Percentiles rank a stretch among this genome's conserved stretches.
These are phyloP conservation scores for Venturia pyrina DNA, from an alignment of 2,329 filamentous ascomycete genomes.

Conservation along the genomic window DNA sequence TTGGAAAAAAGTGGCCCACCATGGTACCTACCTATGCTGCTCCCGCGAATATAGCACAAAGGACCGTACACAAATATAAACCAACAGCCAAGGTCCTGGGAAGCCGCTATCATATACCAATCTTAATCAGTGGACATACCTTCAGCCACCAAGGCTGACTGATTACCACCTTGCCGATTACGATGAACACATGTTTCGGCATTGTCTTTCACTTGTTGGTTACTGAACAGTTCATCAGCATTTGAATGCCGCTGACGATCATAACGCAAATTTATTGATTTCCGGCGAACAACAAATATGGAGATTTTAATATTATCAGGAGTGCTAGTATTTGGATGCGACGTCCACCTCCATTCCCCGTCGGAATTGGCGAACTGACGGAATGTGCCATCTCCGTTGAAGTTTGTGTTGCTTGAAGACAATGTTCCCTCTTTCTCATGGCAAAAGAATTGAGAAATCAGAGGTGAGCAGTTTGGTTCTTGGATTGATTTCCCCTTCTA, in stretches of 20 bases:
- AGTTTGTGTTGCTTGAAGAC: too few relatives aligned
- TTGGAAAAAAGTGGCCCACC: constrained; percentile 1
- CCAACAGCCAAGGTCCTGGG: background rate
- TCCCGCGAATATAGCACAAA: background rate
- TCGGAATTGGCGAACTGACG: background rate
- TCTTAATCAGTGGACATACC: background rate
- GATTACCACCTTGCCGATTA: background rate
- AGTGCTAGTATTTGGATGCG: background rate
- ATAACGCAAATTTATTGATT: too few relatives aligned
- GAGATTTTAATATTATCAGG: background rate
- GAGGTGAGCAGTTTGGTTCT: too few relatives aligned
- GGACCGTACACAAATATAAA: background rate
- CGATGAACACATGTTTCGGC: background rate
- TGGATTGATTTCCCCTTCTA: too few relatives aligned
- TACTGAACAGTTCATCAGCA: background rate
- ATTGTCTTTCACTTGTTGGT: background rate
- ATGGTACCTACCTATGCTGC: background rate
- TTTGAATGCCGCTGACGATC: background rate
- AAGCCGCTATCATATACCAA: background rate
- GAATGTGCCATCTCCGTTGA: background rate
- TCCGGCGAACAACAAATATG: too few relatives aligned
- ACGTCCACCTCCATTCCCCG: background rate
- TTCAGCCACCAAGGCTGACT: background rate
- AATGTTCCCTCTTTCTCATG: too few relatives aligned
- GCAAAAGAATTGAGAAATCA: too few relatives aligned